A percentile compares a stretch with the other conserved stretches of the same genome.
Conservation (phyloP, 495 filamentous ascomycete genomes). For the Penicillium macrosclerotiorum region DNA sequence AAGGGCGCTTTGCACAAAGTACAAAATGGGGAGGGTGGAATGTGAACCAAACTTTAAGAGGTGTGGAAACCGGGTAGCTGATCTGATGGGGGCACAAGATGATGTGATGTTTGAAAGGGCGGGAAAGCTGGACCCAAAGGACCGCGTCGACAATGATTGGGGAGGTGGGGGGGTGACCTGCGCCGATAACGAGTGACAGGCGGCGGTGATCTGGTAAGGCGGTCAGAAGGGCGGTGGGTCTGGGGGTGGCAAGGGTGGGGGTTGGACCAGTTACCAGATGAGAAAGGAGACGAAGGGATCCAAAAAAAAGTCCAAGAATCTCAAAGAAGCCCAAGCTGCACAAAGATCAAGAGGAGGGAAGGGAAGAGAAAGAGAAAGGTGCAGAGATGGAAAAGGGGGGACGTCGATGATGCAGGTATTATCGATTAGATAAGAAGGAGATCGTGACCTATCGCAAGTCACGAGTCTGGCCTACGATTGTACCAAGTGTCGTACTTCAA, state of each 20-base stretch:
- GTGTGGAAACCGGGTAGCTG: slow-evolving; percentile 14
- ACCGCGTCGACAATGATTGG: slow-evolving; percentile 20
- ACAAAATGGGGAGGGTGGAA: background rate
- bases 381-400: too few species aligned
- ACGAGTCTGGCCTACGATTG: too few species aligned
- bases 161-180: slow-evolving; percentile 31
- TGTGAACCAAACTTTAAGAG: slow-evolving; percentile 10
- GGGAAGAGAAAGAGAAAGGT: background rate
- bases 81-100: slow-evolving; percentile 26
- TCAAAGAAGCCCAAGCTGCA: background rate
- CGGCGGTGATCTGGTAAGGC: slow-evolving; percentile 28
- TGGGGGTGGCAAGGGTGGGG: background rate
- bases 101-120: slow-evolving; percentile 34
- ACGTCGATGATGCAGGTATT: slow-evolving; percentile 9
- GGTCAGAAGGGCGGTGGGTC: slow-evolving; percentile 36
- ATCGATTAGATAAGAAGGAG: slow-evolving; percentile 28
- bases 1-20: slow-evolving; percentile 7
- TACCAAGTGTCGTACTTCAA: too few species aligned
- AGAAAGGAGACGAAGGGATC: background rate
- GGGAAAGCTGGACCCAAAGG: slow-evolving; percentile 31
- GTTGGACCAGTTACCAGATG: background rate
- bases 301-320: background rate
- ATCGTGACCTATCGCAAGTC: slow-evolving; percentile 14
- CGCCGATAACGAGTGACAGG: slow-evolving; percentile 37
- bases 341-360: background rate